A percentile compares a stretch with the other conserved stretches of the same genome.
phyloP scores from a whole-genome alignment of 768 basidiomycete genomes.

The Chlorophyllum brunneum region DNA sequence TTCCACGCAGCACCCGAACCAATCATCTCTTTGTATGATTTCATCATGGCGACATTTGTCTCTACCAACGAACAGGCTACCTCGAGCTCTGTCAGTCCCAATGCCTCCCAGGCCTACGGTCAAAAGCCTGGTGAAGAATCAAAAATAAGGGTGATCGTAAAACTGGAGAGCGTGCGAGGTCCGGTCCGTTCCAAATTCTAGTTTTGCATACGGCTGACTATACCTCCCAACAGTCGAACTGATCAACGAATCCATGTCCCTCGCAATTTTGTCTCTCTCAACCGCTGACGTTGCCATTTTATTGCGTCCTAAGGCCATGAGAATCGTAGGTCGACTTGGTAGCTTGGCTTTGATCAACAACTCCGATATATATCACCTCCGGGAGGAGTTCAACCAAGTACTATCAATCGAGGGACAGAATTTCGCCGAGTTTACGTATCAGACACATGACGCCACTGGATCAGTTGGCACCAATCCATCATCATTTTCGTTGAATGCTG shows the following conservation, averaged over 20 bases:
- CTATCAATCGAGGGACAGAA: slow-evolving; percentile 93
- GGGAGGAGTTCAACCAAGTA: slow-evolving; percentile 75
- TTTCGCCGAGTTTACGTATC: slow-evolving; percentile 91
- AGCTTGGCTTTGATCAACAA: slow-evolving; percentile 81
- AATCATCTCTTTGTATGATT: slow-evolving; percentile 88
- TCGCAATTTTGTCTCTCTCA: slow-evolving; percentile 87
- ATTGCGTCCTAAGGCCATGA: slow-evolving; percentile 67
- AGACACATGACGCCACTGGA: slow-evolving; percentile 78
- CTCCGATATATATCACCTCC: slow-evolving; percentile 43
- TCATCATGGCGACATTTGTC: slow-evolving; percentile 96
- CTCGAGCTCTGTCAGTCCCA: neutral
- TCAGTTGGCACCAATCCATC: slow-evolving; percentile 76
- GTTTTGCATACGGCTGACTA: neutral
- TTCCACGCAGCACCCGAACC: slow-evolving; percentile 89
- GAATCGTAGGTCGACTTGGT: slow-evolving; percentile 78
- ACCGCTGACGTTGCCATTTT: slow-evolving; percentile 85
- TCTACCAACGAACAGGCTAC: slow-evolving; percentile 24
- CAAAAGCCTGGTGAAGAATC: neutral
- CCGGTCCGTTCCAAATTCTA: slow-evolving; percentile 17
- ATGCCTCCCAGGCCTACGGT: neutral
- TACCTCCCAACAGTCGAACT: slow-evolving; percentile 56
- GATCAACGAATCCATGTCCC: slow-evolving; percentile 59
- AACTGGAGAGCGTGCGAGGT: slow-evolving; percentile 84
- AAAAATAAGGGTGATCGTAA: slow-evolving; percentile 79
- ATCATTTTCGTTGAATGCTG: slow-evolving; percentile 75